These are phyloP conservation scores for Sphaerostilbella broomeana DNA, from an alignment of 2,329 filamentous ascomycete genomes.

Conservation along the genomic window DNA sequence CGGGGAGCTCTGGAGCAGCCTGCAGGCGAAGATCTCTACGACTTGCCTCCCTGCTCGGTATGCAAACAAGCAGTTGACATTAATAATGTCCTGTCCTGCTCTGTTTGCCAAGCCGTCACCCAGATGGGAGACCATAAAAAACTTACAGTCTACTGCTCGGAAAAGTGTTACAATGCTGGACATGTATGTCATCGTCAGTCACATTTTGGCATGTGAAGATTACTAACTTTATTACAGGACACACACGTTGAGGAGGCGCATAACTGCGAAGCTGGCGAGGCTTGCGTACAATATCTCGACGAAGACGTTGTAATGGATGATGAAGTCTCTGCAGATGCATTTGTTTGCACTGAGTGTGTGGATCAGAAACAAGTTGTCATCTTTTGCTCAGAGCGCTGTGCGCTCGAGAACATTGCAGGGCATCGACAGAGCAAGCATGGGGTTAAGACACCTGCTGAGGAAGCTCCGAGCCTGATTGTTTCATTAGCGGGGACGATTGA, in stretches of 20 bases:
- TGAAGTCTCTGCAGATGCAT: constrained; percentile 22
- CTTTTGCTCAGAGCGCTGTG: constrained; percentile 39
- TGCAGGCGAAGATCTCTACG: constrained; percentile 29
- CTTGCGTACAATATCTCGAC: constrained; percentile 34
- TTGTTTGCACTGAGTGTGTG: constrained; percentile 38
- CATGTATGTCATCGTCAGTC: constrained; percentile 30
- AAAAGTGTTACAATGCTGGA: constrained; percentile 33
- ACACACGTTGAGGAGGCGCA: constrained; percentile 34
- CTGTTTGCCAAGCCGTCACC: constrained; percentile 38
- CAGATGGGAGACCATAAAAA: constrained; percentile 30
- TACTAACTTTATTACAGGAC: constrained; percentile 28
- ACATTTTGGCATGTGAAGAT: neutral
- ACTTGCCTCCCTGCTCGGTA: constrained; percentile 33
- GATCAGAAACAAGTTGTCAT: constrained; percentile 29
- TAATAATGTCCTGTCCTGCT: constrained; percentile 36
- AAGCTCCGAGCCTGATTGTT: constrained; percentile 18
- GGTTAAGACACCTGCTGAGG: constrained; percentile 21
- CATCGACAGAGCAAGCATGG: constrained; percentile 32
- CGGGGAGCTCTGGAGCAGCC: constrained; percentile 23
- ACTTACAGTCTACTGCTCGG: constrained; percentile 40
- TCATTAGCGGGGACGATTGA: constrained; percentile 22
- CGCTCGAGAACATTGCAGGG: constrained; percentile 32
- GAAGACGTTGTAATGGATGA: constrained; percentile 36
- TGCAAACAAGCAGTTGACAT: constrained; percentile 31
- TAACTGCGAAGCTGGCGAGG: constrained; percentile 34